Percentiles rank a stretch among this genome's conserved stretches.
Conservation (phyloP, 2,329 filamentous ascomycete species). For the Neocatenulostroma microsporum region DNA sequence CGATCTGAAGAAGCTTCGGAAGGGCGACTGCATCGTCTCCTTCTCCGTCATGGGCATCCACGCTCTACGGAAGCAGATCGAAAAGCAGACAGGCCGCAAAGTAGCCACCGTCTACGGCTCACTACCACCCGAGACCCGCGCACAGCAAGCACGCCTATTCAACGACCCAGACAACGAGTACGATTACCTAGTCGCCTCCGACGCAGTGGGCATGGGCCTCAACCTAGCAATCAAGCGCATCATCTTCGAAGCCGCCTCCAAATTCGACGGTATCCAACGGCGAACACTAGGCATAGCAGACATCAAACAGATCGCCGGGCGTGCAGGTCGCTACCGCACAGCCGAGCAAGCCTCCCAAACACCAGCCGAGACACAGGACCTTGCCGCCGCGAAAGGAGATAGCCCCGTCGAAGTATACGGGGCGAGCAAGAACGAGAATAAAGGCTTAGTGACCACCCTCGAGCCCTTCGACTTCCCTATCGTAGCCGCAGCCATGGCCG, state of each 20-base stretch:
- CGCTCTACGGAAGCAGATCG: constrained; percentile 67
- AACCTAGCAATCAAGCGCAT: constrained; percentile 86
- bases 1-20: constrained; percentile 60
- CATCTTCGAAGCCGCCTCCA: constrained; percentile 71
- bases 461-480: constrained; percentile 59
- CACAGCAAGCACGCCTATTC: constrained; percentile 84
- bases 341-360: constrained; percentile 46
- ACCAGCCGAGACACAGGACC: constrained; percentile 5
- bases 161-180: constrained; percentile 95
- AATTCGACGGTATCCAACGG: constrained; percentile 56
- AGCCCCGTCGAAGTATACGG: constrained; percentile 2
- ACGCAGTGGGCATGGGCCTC: constrained; percentile 95
- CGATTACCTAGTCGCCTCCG: constrained; percentile 85
- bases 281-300: constrained; percentile 62
- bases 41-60: constrained; percentile 82
- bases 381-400: constrained; percentile 8
- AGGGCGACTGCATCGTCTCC: constrained; percentile 83
- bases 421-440: constrained; percentile 12
- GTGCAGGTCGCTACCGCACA: constrained; percentile 77
- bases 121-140: constrained; percentile 83
- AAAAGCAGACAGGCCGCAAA: constrained; percentile 64
- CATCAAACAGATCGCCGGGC: constrained; percentile 88
- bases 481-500: constrained; percentile 56
- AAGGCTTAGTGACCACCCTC: constrained; percentile 73
- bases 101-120: constrained; percentile 92